These are phyloP conservation scores for Lentinula sp. DNA, from an alignment of 768 basidiomycete species.

Conservation along the genomic window DNA sequence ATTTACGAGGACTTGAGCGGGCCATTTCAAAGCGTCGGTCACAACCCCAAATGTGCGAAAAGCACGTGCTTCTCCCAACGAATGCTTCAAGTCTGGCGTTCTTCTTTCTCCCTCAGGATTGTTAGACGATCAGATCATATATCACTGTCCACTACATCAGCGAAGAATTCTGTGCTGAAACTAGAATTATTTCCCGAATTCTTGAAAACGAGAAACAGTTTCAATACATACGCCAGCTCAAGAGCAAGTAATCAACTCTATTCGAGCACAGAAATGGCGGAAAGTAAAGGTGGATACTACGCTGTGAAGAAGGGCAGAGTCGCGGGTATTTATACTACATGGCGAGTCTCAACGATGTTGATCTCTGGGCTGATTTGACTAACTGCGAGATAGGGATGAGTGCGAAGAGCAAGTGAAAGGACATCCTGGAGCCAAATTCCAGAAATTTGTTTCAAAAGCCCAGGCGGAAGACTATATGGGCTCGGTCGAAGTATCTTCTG, in stretches of 20 bases:
- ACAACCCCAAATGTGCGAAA: no score
- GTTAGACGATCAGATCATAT: neutral
- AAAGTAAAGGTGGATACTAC: conserved; percentile 39
- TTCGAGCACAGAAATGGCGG: neutral
- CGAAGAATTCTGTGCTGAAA: neutral
- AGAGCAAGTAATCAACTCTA: neutral
- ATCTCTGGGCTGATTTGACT: neutral
- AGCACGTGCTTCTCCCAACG: neutral
- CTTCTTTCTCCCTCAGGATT: neutral
- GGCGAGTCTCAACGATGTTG: conserved; percentile 38
- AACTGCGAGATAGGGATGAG: conserved; percentile 50
- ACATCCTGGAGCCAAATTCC: conserved; percentile 53
- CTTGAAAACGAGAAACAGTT: neutral
- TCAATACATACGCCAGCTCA: neutral
- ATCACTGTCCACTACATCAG: neutral
- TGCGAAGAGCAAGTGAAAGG: conserved; percentile 65
- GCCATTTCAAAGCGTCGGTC: no score
- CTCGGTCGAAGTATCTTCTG: neutral
- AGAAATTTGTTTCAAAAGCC: conserved; percentile 53
- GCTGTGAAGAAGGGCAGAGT: conserved; percentile 62
- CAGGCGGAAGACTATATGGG: conserved; percentile 28
- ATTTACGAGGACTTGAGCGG: no score
- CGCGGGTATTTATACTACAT: conserved; percentile 65
- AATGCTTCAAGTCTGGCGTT: neutral
- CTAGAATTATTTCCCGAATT: no score